Percentiles rank a stretch among this genome's conserved stretches.
phyloP scores from a whole-genome alignment of 73 alveolate species.

The Effrenium voratum region DNA sequence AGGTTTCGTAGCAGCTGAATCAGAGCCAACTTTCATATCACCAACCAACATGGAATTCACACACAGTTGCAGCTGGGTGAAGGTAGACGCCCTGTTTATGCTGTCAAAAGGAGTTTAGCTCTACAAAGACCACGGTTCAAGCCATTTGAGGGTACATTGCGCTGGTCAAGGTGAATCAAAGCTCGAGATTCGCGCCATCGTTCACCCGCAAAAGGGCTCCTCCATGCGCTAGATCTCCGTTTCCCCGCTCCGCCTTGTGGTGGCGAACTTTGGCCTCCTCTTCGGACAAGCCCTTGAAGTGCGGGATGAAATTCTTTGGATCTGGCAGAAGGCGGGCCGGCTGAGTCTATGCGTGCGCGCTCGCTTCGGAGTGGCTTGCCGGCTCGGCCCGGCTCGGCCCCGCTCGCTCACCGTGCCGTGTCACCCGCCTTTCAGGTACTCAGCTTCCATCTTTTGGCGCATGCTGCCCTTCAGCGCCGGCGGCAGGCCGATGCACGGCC shows the following conservation, averaged over 20 bases:
- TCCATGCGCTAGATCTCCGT: neutral
- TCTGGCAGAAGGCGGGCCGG: neutral
- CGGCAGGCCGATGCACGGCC: constrained; percentile 81
- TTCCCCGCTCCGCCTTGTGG: constrained; percentile 28
- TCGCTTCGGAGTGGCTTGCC: neutral
- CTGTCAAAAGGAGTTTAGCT: neutral
- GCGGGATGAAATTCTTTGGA: constrained; percentile 37
- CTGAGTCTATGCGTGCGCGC: neutral
- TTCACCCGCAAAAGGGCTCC: too few species aligned
- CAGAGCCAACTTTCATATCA: too few species aligned
- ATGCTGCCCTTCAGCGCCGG: constrained; percentile 71
- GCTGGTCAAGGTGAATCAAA: too few species aligned
- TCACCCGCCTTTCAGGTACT: constrained; percentile 26
- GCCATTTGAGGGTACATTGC: too few species aligned
- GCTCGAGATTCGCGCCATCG: too few species aligned
- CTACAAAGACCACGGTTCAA: neutral
- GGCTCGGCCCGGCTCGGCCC: too few species aligned
- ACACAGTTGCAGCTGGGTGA: neutral
- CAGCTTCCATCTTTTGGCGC: constrained; percentile 53
- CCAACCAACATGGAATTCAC: too few species aligned
- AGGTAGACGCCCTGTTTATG: neutral
- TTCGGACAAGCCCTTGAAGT: neutral
- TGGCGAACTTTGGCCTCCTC: constrained; percentile 66
- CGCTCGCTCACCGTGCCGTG: too few species aligned
- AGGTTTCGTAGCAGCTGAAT: too few species aligned